Conservation (phyloP, 2,329 filamentous ascomycete species). For the Parascedosporium putredinis region DNA sequence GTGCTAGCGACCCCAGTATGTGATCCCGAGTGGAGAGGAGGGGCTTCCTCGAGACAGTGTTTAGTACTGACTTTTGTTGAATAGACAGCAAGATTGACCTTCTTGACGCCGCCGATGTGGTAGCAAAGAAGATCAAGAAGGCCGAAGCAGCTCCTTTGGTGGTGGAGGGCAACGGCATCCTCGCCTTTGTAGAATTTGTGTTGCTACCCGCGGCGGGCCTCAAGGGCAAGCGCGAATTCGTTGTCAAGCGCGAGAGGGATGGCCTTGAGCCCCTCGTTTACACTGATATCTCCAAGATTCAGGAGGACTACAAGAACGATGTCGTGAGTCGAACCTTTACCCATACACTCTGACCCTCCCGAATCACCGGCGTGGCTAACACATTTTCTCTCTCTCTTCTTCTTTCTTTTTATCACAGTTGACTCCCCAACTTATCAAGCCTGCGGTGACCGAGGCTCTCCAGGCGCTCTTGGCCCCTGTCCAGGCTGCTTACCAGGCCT, state of each 20-base stretch:
- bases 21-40: neutral
- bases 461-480: slow-evolving; percentile 69
- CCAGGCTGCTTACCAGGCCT: slow-evolving; percentile 58
- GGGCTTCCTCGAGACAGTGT: neutral
- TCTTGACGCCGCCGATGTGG: slow-evolving; percentile 64
- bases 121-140: slow-evolving; percentile 78
- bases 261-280: slow-evolving; percentile 67
- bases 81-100: slow-evolving; percentile 81
- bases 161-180: slow-evolving; percentile 74
- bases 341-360: too few species aligned
- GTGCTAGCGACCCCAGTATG: slow-evolving; percentile 55
- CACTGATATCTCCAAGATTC: slow-evolving; percentile 61
- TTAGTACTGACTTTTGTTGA: neutral
- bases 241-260: slow-evolving; percentile 55
- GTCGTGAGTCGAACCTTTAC: too few species aligned
- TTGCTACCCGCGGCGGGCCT: slow-evolving; percentile 69
- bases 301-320: slow-evolving; percentile 72
- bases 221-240: slow-evolving; percentile 51
- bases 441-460: slow-evolving; percentile 66
- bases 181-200: slow-evolving; percentile 80
- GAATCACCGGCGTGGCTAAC: too few species aligned
- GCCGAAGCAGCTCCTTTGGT: slow-evolving; percentile 67
- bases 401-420: slow-evolving; percentile 29
- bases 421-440: slow-evolving; percentile 79
- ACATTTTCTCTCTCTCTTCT: slow-evolving; percentile 3